Evolutionary conservation across 2,329 filamentous ascomycete species (phyloP), one percentile per base, ranked within the genome.

Genomic region (Onygenales sp.): DNA sequence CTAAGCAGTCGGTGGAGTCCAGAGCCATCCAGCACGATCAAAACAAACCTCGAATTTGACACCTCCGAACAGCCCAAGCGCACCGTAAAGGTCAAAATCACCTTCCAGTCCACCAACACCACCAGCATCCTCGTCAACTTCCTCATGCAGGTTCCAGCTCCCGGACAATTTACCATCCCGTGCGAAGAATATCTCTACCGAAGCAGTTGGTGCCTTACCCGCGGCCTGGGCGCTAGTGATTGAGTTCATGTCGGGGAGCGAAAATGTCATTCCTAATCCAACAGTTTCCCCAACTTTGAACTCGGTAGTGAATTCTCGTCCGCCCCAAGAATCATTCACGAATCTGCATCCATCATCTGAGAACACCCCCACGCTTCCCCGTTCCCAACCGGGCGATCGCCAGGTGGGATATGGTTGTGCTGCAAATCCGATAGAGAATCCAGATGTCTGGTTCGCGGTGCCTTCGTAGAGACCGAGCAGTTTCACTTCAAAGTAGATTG

Each of bases 51-150:
- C 79, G 54, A 83, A 80, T 51, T 83, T 79, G 14, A 83, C 77
- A n/a, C 72, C 77, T 3, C 81, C 82, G 65, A 83, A 84, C 21
- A 81, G 67, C 3, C 82, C 82, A 52, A 85, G 70, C 2, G 81
- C 80, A 42, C 75, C 77, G 63, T 82, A 80, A 44, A 84, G 58
- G 63, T 84, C 81, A 57, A 86, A 60, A 81, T 89, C 64, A 73
- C 86, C 62, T 82, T 88, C 66, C 76, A 89, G 65, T 74, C 86
- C 59, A 78, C 82, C 32, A 74, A 87, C 42, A 76, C 82, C 48
- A 72, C 85, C 60, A 76, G 83, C 54, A 60, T 76, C 73, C 48
- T 63, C 64, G 65, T 84, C 81, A 43, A 75, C 60, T 65, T 84
- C 78, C 62, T 84, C 81, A 57, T 82, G 77, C 32, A 84, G 67